A percentile compares a stretch with the other conserved stretches of the same genome.
These are phyloP conservation scores for Sporothrix phasma DNA, from an alignment of 2,329 filamentous ascomycete genomes.

Conservation along the genomic window DNA sequence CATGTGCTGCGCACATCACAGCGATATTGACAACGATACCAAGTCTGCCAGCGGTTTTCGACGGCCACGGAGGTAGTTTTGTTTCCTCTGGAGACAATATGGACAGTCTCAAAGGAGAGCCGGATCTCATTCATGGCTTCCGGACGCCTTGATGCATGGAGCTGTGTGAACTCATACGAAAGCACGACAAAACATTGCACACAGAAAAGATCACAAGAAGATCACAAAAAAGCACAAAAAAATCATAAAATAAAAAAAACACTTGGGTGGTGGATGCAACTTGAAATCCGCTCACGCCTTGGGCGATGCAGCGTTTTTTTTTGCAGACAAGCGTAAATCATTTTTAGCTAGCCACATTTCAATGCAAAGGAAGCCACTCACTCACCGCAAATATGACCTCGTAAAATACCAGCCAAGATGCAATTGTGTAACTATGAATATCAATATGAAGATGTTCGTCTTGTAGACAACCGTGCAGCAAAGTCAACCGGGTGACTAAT, in stretches of 20 bases:
- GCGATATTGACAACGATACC: not conserved
- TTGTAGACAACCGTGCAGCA: no score
- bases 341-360: not conserved
- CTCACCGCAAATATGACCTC: not conserved
- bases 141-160: not conserved
- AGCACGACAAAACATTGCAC: not conserved
- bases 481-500: not conserved
- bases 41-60: not conserved
- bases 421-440: not conserved
- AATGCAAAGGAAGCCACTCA: not conserved
- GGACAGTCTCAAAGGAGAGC: not conserved
- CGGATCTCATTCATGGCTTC: not conserved
- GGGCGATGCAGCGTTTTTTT: not conserved
- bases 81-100: not conserved
- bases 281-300: not conserved
- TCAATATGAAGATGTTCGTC: not conserved
- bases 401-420: not conserved
- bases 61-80: no score
- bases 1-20: not conserved
- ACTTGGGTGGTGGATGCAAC: not conserved
- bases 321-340: not conserved
- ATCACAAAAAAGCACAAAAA: slow-evolving; percentile 7
- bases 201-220: slow-evolving; percentile 1
- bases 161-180: not conserved
- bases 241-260: not conserved